Evolutionary conservation across 352 stramenopile genomes (phyloP).

Genomic region (Pelagophyceae sp.): DNA sequence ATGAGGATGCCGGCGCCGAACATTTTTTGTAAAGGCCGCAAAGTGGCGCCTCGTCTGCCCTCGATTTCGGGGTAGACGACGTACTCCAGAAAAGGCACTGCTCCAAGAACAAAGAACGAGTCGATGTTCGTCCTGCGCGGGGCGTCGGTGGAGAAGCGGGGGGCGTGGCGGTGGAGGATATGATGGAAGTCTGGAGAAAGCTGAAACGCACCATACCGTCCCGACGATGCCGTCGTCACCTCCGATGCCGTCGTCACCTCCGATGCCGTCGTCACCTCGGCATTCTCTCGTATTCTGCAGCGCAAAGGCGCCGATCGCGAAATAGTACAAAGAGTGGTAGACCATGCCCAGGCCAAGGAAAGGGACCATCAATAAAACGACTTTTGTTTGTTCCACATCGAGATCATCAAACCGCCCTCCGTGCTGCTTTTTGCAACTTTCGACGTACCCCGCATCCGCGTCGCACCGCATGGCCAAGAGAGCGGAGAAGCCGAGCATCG

Average conservation of each 20-base stretch:
- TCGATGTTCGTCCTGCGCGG: background rate
- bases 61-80: background rate
- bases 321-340: background rate
- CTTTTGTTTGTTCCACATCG: background rate
- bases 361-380: background rate
- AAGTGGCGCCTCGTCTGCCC: too few species aligned
- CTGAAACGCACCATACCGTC: too few species aligned
- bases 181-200: too few species aligned
- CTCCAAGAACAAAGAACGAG: background rate
- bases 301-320: background rate
- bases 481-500: background rate
- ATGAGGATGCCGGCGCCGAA: background rate
- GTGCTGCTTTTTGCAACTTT: background rate
- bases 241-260: too few species aligned
- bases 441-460: background rate
- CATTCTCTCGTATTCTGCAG: too few species aligned
- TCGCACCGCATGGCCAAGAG: background rate
- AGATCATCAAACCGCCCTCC: background rate
- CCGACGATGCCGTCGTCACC: too few species aligned
- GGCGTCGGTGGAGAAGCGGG: background rate
- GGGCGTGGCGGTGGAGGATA: background rate
- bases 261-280: too few species aligned
- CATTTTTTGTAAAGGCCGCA: background rate
- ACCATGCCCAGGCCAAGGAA: background rate
- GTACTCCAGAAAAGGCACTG: background rate